These are phyloP conservation scores for Plectosphaerella cucumerina DNA, from an alignment of 2,329 filamentous ascomycete species.

Conservation along the genomic window DNA sequence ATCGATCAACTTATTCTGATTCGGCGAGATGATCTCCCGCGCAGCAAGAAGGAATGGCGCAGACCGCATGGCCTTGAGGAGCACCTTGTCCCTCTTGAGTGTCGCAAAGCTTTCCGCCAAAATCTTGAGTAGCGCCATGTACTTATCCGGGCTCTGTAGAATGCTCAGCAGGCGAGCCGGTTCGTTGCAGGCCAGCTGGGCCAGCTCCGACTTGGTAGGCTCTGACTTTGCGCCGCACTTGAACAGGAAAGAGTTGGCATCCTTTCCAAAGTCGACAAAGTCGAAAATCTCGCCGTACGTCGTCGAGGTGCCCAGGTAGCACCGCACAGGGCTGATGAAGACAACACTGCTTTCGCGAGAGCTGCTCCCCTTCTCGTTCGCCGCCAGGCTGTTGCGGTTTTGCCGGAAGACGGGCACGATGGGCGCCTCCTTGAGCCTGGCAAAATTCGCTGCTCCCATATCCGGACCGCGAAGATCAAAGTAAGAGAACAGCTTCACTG, in stretches of 20 bases:
- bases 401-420: slow-evolving; percentile 65
- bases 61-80: slow-evolving; percentile 72
- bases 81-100: slow-evolving; percentile 72
- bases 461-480: slow-evolving; percentile 75
- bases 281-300: slow-evolving; percentile 89
- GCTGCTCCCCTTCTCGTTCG: slow-evolving; percentile 35
- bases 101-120: slow-evolving; percentile 68
- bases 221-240: slow-evolving; percentile 89
- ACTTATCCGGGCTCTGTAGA: slow-evolving; percentile 79
- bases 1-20: slow-evolving; percentile 42
- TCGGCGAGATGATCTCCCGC: slow-evolving; percentile 57
- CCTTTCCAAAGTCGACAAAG: slow-evolving; percentile 87
- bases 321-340: slow-evolving; percentile 65
- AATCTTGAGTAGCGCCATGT: slow-evolving; percentile 75
- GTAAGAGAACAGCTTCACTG: slow-evolving; percentile 74
- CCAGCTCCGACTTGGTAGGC: slow-evolving; percentile 82
- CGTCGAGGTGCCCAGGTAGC: slow-evolving; percentile 70
- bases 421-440: slow-evolving; percentile 56
- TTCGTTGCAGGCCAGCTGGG: slow-evolving; percentile 75
- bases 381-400: slow-evolving; percentile 13
- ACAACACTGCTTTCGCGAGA: slow-evolving; percentile 25
- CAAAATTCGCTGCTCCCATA: slow-evolving; percentile 56
- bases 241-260: slow-evolving; percentile 84
- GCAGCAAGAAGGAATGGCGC: slow-evolving; percentile 80
- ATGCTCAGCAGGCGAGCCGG: slow-evolving; percentile 77